Evolutionary conservation across 345 rosid species (phyloP), one percentile per base, ranked within the genome.

Genomic region (Laguncularia racemosa): DNA sequence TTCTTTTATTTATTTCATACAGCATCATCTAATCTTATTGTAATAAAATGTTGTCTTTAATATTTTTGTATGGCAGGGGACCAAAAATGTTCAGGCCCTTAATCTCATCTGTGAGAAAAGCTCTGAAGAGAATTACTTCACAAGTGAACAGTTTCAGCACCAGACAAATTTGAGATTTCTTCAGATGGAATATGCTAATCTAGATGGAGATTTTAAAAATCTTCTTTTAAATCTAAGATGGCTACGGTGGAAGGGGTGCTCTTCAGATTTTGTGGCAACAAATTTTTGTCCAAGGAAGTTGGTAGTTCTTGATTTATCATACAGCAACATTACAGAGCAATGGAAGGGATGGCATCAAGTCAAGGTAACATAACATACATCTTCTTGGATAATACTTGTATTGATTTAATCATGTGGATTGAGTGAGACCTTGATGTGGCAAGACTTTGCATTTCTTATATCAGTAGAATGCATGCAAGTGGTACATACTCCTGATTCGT

Each of bases 311-410:
- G 53, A 59, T 26, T 33, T 48, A 6, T 47, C 52, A 28, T 6
- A n/a, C 2, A 28, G 62, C n/a, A 47, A 28, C 10, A 14, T 59
- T 20, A 13, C 17, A 14, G 18, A 46, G 12, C 15, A 20, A 0
- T 57, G 51, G 51, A 19, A 23, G 21, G 60, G 60, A 46, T 57
- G 60, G 60, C 20, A 20, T 23, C 21, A 48, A 48, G 16, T 59
- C 10, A 48, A 49, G 52, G 62, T 58, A 58, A 14, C 16, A 12
- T 16, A 0, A 4, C 13, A 14, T 13, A 19, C 46, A 11, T 15
- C 19, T n/a, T 6, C 19, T 55, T 17, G 12, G 20, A 0, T 33
- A 38, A 15, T 38, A 18, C 12, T 17, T 15, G n/a, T 55, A 13
- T 20, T 4, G 6, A 14, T 57, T 46, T 1, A 15, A 26, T 26